phyloP scores from a whole-genome alignment of 306 rosid genomes.

The Vicia villosa region DNA sequence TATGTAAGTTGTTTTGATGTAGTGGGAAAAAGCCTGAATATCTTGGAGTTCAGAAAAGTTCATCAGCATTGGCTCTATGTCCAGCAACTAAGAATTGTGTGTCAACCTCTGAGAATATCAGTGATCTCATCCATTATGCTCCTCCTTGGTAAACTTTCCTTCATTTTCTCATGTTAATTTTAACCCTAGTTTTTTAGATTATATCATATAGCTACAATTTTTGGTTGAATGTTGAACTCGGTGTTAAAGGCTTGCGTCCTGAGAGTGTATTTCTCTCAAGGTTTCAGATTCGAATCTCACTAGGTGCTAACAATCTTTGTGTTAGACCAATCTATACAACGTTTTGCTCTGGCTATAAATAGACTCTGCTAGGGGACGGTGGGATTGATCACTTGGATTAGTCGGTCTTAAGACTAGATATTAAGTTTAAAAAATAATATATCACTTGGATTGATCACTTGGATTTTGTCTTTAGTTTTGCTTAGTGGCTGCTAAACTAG shows the following conservation, averaged over 20 bases:
- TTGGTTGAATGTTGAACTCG: background rate
- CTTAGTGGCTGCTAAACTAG: constrained; percentile 8
- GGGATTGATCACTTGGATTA: too few species aligned
- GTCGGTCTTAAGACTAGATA: too few species aligned
- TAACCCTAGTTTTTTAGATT: background rate
- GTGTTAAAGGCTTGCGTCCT: background rate
- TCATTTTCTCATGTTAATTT: background rate
- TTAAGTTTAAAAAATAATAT: too few species aligned
- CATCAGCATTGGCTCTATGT: constrained; percentile 78
- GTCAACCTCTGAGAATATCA: constrained; percentile 81
- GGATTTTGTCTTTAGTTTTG: too few species aligned
- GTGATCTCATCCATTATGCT: constrained; percentile 77
- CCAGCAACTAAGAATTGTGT: constrained; percentile 92
- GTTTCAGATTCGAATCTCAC: too few species aligned
- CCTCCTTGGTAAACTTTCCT: constrained; percentile 78
- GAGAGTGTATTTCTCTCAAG: too few species aligned
- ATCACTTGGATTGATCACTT: too few species aligned
- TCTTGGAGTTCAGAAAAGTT: constrained; percentile 88
- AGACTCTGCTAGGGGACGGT: too few species aligned
- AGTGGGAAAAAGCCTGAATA: constrained; percentile 94
- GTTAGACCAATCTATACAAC: too few species aligned
- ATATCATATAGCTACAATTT: background rate
- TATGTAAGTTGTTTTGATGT: constrained; percentile 16
- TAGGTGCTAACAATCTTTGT: too few species aligned
- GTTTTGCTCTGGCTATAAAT: too few species aligned